These are phyloP conservation scores for Aspergillus phoenicis DNA, from an alignment of 2,329 filamentous ascomycete species.

Conservation along the genomic window DNA sequence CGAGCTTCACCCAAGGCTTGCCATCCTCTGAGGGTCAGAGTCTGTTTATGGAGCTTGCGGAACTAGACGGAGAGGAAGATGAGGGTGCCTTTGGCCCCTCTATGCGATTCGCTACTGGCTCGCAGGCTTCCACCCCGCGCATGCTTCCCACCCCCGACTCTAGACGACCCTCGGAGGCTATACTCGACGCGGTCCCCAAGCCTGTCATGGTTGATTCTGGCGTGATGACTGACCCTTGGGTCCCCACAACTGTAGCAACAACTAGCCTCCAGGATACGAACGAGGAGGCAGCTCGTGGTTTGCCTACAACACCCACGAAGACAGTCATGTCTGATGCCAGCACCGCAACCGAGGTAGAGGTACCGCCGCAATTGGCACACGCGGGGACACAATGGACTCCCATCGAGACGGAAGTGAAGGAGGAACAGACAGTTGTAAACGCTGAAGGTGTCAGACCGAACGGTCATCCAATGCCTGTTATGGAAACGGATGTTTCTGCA, in stretches of 20 bases:
- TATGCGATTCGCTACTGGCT: slow-evolving; percentile 38
- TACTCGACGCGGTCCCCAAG: slow-evolving; percentile 25
- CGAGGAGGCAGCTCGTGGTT: slow-evolving; percentile 20
- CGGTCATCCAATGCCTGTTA: slow-evolving; percentile 20
- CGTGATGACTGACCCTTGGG: slow-evolving; percentile 65
- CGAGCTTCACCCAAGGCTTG: slow-evolving; percentile 52
- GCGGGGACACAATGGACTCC: slow-evolving; percentile 49
- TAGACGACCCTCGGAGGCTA: slow-evolving; percentile 36
- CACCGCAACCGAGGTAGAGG: slow-evolving; percentile 19
- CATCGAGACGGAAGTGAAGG: slow-evolving; percentile 26
- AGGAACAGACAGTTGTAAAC: slow-evolving; percentile 34
- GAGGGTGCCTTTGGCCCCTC: slow-evolving; percentile 58
- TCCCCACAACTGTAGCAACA: slow-evolving; percentile 34
- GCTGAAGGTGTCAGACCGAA: slow-evolving; percentile 19
- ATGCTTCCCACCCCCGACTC: slow-evolving; percentile 33
- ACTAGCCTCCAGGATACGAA: slow-evolving; percentile 24
- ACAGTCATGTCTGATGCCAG: slow-evolving; percentile 19
- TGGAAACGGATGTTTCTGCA: slow-evolving; percentile 35
- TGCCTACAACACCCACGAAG: slow-evolving; percentile 26
- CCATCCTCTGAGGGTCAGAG: slow-evolving; percentile 68
- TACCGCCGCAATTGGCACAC: slow-evolving; percentile 36
- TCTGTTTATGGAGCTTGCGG: slow-evolving; percentile 86
- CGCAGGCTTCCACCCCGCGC: slow-evolving; percentile 45
- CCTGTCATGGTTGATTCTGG: slow-evolving; percentile 61
- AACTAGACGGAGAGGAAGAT: slow-evolving; percentile 70